Evolutionary conservation across 176 grass and related monocot genomes (phyloP).

Genomic region (Pontederia paniculata): DNA sequence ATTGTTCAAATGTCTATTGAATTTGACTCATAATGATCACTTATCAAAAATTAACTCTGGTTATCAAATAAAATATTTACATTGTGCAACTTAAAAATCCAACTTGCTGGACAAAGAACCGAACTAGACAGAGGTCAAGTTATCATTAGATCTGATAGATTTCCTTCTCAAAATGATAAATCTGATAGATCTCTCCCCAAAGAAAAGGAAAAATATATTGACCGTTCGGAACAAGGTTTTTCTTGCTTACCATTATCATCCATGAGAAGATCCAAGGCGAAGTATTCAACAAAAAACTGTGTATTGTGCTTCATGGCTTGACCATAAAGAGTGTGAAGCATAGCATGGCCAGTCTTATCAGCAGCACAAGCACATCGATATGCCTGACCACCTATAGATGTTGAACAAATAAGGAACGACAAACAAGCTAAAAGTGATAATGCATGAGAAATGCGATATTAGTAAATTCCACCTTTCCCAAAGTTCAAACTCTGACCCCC

Average conservation of each 20-base stretch:
- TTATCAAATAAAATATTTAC: no score
- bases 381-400: conserved; percentile 63
- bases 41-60: no score
- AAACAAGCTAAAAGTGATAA: conserved; percentile 11
- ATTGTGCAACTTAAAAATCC: no score
- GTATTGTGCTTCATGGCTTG: conserved; percentile 98
- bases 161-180: no score
- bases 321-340: conserved; percentile 92
- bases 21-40: no score
- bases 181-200: no score
- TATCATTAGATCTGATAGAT: no score
- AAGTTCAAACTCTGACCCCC: conserved; percentile 98
- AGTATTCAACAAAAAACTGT: conserved; percentile 94
- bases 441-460: not conserved
- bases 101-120: no score
- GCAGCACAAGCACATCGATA: conserved; percentile 91
- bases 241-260: conserved; percentile 38
- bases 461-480: conserved; percentile 58
- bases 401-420: conserved; percentile 4
- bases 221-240: not conserved
- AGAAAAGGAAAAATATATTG: no score
- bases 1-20: no score
- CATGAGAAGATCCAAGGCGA: conserved; percentile 70
- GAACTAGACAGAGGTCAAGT: no score
- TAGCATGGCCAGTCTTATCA: conserved; percentile 91